Evolutionary conservation across 2,329 filamentous ascomycete genomes (phyloP).

Genomic region (Fusarium sacchari): DNA sequence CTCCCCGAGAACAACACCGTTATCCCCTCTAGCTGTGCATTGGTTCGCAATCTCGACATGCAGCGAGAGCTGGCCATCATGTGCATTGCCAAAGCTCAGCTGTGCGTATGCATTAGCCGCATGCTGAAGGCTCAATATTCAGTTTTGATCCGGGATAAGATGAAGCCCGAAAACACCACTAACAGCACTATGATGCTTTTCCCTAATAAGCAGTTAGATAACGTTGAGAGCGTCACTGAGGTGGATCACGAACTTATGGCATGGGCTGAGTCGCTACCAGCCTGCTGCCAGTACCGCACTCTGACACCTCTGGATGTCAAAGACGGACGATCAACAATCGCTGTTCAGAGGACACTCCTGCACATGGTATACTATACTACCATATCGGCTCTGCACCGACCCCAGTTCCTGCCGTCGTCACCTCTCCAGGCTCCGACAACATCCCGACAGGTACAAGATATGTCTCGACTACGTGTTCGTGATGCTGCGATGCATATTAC

Average conservation of each 20-base stretch:
- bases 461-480: slow-evolving; percentile 83
- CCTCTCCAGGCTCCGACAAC: slow-evolving; percentile 62
- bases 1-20: slow-evolving; percentile 75
- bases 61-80: slow-evolving; percentile 84
- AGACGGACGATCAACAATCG: slow-evolving; percentile 67
- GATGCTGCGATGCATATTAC: slow-evolving; percentile 88
- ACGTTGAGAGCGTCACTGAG: slow-evolving; percentile 78
- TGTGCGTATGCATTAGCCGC: slow-evolving; percentile 88
- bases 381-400: slow-evolving; percentile 88
- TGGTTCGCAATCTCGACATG: slow-evolving; percentile 76
- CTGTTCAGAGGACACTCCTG: slow-evolving; percentile 83
- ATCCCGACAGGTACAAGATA: slow-evolving; percentile 78
- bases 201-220: slow-evolving; percentile 87
- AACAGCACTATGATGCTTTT: slow-evolving; percentile 88
- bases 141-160: slow-evolving; percentile 84
- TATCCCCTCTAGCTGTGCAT: slow-evolving; percentile 74
- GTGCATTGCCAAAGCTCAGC: slow-evolving; percentile 91
- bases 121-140: slow-evolving; percentile 94
- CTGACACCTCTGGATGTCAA: slow-evolving; percentile 65
- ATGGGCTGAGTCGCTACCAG: slow-evolving; percentile 79
- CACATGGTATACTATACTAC: slow-evolving; percentile 96
- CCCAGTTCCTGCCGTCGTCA: slow-evolving; percentile 84
- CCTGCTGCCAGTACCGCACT: slow-evolving; percentile 74
- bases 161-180: slow-evolving; percentile 79
- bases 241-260: slow-evolving; percentile 83